Conservation (phyloP, 2,329 filamentous ascomycete species). For the Pestalotiopsis sp. region DNA sequence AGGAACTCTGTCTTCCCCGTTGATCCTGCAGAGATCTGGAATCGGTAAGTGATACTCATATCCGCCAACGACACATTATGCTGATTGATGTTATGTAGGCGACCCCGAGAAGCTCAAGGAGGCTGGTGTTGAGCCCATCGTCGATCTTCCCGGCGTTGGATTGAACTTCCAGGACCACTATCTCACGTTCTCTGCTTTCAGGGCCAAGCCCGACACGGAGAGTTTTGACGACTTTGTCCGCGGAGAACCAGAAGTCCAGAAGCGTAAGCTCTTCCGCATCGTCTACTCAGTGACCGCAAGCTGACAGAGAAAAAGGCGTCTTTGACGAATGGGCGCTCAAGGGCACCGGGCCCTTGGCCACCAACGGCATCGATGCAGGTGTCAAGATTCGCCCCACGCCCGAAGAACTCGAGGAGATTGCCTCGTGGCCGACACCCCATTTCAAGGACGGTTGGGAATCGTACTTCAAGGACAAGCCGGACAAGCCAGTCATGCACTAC, state of each 20-base stretch:
- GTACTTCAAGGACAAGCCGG: constrained; percentile 83
- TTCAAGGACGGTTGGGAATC: constrained; percentile 78
- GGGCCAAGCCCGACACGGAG: constrained; percentile 75
- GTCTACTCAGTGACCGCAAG: background rate
- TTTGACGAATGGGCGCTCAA: constrained; percentile 80
- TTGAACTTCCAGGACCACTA: constrained; percentile 80
- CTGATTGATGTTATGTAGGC: constrained; percentile 33
- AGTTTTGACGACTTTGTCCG: constrained; percentile 81
- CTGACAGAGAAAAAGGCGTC: constrained; percentile 45
- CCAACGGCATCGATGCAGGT: constrained; percentile 79
- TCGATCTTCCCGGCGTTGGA: constrained; percentile 74
- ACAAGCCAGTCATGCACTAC: constrained; percentile 89
- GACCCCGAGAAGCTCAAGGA: constrained; percentile 72
- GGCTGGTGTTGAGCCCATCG: constrained; percentile 68
- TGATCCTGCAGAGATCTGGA: constrained; percentile 76
- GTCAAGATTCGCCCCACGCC: constrained; percentile 76
- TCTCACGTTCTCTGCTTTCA: constrained; percentile 70
- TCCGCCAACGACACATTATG: background rate
- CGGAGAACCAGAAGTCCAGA: constrained; percentile 73
- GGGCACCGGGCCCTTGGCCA: constrained; percentile 76
- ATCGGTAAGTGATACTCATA: constrained; percentile 49
- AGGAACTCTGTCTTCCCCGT: constrained; percentile 72
- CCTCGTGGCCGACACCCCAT: constrained; percentile 73
- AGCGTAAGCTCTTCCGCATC: constrained; percentile 42
- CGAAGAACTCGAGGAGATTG: constrained; percentile 69